Evolutionary conservation across 2,329 filamentous ascomycete species (phyloP), one percentile per base, ranked within the genome.

Genomic region (Furcasterigmium furcatum): DNA sequence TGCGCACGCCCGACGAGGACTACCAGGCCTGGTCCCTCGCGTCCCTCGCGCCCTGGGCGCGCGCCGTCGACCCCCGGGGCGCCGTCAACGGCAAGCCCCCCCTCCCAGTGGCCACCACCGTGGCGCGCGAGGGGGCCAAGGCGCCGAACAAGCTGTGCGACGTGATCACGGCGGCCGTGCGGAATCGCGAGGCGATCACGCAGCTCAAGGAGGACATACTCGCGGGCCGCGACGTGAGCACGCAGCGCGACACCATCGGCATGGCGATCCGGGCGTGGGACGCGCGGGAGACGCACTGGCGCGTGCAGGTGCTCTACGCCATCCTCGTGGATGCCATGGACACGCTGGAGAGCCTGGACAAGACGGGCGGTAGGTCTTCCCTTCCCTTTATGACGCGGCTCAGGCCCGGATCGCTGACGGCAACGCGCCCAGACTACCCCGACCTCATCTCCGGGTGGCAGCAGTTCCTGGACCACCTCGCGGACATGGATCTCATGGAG

Each of bases 231-330:
- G 40, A 22, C 5, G 21, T 42, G 9, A 16, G n/a, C 3, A 38
- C 13, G 9, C 70, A 80, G 46, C 73, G 86, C 27, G 87, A 87
- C 59, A 73, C 68, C 2, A 68, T 91, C 12, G 89, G 88, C 2
- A 88, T 91, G 85, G 77, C 79, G 2, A 84, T 95, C 46, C 78
- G 87, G 4, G 70, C 68, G 32, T 91, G 87, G 87, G 86, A 91
- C 35, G 61, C 73, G 0, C 70, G 68, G 20, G 73, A 71, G 21
- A 73, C 75, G 10, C 78, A 82, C 44, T 95, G 89, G 89, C 77
- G 79, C 52, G 71, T 83, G 20, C 87, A 91, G 56, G 77, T 87
- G 5, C 58, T 91, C 8, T 87, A 80, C 55, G 77, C 84, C 4
- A 61, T 91, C 24, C 62, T 90, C 4, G 74, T 82, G 2, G 88